Evolutionary conservation across 2,329 filamentous ascomycete species (phyloP).

Genomic region (Fusarium lateritium): DNA sequence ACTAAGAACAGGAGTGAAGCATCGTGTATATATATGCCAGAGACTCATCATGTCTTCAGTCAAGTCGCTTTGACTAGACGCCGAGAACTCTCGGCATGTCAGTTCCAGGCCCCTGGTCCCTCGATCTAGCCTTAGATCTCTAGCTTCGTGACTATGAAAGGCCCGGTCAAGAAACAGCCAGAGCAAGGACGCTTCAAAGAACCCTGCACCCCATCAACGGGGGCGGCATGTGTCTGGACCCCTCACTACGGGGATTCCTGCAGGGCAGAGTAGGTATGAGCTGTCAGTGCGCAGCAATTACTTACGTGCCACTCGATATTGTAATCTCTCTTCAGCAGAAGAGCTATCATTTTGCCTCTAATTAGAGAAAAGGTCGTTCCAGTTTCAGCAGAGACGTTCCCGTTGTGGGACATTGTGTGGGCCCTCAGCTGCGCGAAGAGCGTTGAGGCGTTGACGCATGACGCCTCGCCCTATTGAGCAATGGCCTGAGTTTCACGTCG

Average conservation of each 20-base stretch:
- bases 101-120: slow-evolving; percentile 33
- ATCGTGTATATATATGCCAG: slow-evolving; percentile 23
- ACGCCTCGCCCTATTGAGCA: slow-evolving; percentile 28
- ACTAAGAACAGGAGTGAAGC: background rate
- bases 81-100: slow-evolving; percentile 39
- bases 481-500: slow-evolving; percentile 12
- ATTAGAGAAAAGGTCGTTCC: slow-evolving; percentile 10
- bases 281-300: slow-evolving; percentile 13
- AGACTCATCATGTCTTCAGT: background rate
- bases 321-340: slow-evolving; percentile 7
- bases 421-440: slow-evolving; percentile 15
- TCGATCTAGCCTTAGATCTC: slow-evolving; percentile 7
- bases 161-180: slow-evolving; percentile 11
- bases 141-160: slow-evolving; percentile 10
- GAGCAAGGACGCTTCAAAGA: slow-evolving; percentile 13
- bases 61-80: slow-evolving; percentile 4
- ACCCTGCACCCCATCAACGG: slow-evolving; percentile 18
- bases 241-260: slow-evolving; percentile 13
- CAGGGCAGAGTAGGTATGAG: slow-evolving; percentile 1
- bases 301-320: slow-evolving; percentile 8
- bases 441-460: slow-evolving; percentile 30
- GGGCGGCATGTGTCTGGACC: slow-evolving; percentile 24
- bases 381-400: slow-evolving; percentile 7
- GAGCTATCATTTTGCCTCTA: slow-evolving; percentile 3
- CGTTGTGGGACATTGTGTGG: slow-evolving; percentile 9